Conservation (phyloP, 73 alveolate species). For the Durusdinium trenchii region DNA sequence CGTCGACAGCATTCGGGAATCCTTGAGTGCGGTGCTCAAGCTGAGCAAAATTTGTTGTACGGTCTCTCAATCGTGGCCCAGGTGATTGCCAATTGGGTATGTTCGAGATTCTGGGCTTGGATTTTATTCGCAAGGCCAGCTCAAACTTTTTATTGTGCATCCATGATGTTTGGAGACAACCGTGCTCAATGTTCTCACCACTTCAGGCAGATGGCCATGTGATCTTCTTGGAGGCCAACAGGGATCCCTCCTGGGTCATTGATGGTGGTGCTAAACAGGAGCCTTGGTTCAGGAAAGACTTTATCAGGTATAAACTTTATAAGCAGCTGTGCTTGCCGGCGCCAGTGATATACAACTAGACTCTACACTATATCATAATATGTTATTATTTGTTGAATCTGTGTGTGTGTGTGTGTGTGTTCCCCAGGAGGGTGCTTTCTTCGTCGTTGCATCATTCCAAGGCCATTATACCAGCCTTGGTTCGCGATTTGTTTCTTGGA, state of each 20-base stretch:
- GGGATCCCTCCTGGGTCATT: constrained; percentile 91
- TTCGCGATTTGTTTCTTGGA: constrained; percentile 20
- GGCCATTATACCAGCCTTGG: constrained; percentile 54
- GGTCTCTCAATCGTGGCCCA: not conserved
- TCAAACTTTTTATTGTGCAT: too few relatives aligned
- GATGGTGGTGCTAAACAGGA: constrained; percentile 74
- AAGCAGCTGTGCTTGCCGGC: too few relatives aligned
- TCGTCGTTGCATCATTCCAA: not conserved
- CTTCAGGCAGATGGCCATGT: constrained; percentile 70
- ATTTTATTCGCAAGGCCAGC: constrained; percentile 65
- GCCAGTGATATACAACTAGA: too few relatives aligned
- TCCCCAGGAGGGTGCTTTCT: too few relatives aligned
- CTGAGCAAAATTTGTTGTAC: not conserved
- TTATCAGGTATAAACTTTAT: too few relatives aligned
- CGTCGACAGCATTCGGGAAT: constrained; percentile 50
- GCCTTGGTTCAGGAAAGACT: too few relatives aligned
- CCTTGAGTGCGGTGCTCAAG: constrained; percentile 2
- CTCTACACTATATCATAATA: too few relatives aligned
- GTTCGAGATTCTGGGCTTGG: constrained; percentile 89
- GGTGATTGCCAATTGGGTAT: constrained; percentile 78
- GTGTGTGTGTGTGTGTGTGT: too few relatives aligned
- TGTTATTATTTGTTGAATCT: too few relatives aligned
- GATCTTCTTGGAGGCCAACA: constrained; percentile 74
- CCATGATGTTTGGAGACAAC: not conserved
- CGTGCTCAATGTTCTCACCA: not conserved